Conservation (phyloP, 2,329 filamentous ascomycete species). For the Fusarium illudens region DNA sequence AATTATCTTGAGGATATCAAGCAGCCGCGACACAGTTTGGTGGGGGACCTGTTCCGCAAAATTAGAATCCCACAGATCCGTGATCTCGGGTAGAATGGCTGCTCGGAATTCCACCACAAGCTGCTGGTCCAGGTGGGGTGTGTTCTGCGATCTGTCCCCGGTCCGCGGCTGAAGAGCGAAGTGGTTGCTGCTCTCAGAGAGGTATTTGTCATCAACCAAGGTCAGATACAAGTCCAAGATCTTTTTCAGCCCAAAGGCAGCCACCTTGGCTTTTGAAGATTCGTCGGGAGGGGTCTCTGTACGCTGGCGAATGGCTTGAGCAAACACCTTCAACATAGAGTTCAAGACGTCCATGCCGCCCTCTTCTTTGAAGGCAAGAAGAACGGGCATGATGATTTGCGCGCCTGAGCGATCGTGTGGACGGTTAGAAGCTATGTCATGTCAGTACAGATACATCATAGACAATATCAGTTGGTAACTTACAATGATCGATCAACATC, state of each 20-base stretch:
- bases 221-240: conserved; percentile 84
- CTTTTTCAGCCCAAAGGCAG: conserved; percentile 74
- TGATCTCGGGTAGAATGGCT: conserved; percentile 78
- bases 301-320: conserved; percentile 43
- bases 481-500: conserved; percentile 75
- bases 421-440: conserved; percentile 45
- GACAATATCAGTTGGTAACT: conserved; percentile 31
- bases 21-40: conserved; percentile 77
- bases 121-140: conserved; percentile 66
- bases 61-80: conserved; percentile 83
- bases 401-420: conserved; percentile 58
- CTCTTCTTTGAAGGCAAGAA: conserved; percentile 86
- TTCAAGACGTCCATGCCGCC: conserved; percentile 80
- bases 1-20: conserved; percentile 84
- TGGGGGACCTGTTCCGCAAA: conserved; percentile 84
- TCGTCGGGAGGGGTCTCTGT: conserved; percentile 57
- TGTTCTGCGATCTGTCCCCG: conserved; percentile 52
- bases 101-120: conserved; percentile 87
- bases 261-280: conserved; percentile 57
- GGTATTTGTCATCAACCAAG: conserved; percentile 78
- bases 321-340: conserved; percentile 73
- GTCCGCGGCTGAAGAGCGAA: conserved; percentile 54
- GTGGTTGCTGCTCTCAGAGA: conserved; percentile 77
- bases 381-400: conserved; percentile 75
- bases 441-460: conserved; percentile 36